phyloP scores from a whole-genome alignment of 352 stramenopile species.

The Paralagenidium karlingii region DNA sequence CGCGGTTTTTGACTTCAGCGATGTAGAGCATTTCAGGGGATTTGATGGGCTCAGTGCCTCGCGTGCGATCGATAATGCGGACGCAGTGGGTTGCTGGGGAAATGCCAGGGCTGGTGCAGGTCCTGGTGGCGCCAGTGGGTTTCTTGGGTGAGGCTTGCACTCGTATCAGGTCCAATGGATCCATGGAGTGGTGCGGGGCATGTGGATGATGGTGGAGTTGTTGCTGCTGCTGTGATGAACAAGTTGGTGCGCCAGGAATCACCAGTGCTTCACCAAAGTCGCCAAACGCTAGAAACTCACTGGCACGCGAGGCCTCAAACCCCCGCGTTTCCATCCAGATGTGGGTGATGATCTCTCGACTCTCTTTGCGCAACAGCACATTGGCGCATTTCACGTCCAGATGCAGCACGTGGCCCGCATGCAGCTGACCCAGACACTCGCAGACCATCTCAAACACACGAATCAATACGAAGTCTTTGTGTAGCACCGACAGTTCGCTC shows the following conservation, averaged over 20 bases:
- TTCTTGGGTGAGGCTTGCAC: not conserved
- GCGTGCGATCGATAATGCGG: conserved; percentile 20
- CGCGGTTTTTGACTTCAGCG: conserved; percentile 21
- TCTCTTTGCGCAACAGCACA: no score
- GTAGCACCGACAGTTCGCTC: not conserved
- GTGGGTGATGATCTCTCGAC: no score
- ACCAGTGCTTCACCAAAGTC: conserved; percentile 68
- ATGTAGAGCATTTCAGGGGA: conserved; percentile 71
- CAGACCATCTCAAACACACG: not conserved
- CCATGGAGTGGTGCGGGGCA: conserved; percentile 7
- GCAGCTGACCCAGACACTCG: not conserved
- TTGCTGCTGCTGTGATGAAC: no score
- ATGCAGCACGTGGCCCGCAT: not conserved
- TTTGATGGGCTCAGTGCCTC: conserved; percentile 67
- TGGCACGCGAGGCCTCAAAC: no score
- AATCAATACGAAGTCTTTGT: not conserved
- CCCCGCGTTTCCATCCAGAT: no score
- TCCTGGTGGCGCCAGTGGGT: no score
- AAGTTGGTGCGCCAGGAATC: no score
- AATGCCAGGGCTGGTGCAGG: no score
- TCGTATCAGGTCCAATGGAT: conserved; percentile 10
- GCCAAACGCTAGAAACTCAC: no score
- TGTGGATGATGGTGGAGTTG: conserved; percentile 7
- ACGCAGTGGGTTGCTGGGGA: not conserved
- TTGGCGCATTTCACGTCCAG: no score